Evolutionary conservation across 73 alveolate genomes (phyloP), one percentile per base, ranked within the genome.

Genomic region (Halteria grandinella): DNA sequence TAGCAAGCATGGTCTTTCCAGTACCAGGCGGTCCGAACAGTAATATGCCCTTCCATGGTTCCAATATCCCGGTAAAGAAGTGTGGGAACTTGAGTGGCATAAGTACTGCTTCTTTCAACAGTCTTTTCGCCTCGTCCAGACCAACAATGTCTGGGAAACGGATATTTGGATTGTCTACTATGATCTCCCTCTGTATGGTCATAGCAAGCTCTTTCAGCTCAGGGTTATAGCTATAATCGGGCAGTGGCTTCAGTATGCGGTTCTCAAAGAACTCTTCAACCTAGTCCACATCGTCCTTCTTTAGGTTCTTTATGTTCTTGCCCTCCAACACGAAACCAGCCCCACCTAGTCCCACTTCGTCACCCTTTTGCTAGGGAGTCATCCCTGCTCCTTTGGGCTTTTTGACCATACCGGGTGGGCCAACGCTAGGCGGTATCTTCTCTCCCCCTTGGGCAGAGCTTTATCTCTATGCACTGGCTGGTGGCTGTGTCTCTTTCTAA

Each of bases 11-110:
- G 0, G 99, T 96, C 86, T 97, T 97, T 37, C 99, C 99, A 43
- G 99, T 97, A 1, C 99, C 99, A 0, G 99, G 99, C 15, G 99
- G 99, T 17, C 99, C 99, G 76, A 96, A 97, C 47, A 97, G 89
- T 40, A 96, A 85, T 10, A 97, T 94, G 8, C 99, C 99, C 72
- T 94, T 92, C 99, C 99, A 97, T 28, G 99, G 99, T 47, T 95
- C 99, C 40, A 94, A 75, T 34, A 96, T 58, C 15, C 99, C 99
- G 44, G 98, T 86, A 75, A 97, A 97, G 76, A 96, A 87, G 47
- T 90, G 97, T 8, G 99, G 99, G 76, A 95, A 97, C 70, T 94
- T 96, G 72, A 95, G 58, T 14, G 99, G 99, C 95, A 97, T 91
- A 52, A 94, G 71, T 3, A 97, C 95, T 1, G 99, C 98, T 86